A percentile compares a stretch with the other conserved stretches of the same genome.
Evolutionary conservation across 345 rosid species (phyloP).

Genomic region (Pugionium cornutum): DNA sequence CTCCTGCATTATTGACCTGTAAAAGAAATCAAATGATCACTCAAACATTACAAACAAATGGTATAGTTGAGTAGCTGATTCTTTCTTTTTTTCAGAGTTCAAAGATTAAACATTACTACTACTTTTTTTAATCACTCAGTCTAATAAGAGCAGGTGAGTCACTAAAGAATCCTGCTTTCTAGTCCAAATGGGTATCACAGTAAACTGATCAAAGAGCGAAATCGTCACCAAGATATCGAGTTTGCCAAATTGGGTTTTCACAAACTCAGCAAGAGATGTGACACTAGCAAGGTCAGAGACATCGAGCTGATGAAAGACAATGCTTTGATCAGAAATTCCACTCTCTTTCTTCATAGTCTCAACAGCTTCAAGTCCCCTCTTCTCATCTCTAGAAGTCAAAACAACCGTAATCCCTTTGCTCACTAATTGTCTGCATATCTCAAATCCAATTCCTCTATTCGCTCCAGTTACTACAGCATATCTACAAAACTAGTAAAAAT

Average conservation of each 20-base stretch:
- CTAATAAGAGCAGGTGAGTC: neutral
- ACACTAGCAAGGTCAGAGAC: constrained; percentile 44
- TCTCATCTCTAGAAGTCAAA: constrained; percentile 48
- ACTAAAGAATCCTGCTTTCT: neutral
- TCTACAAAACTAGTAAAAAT: constrained; percentile 13
- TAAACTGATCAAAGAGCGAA: neutral
- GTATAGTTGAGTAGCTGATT: neutral
- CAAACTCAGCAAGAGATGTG: constrained; percentile 45
- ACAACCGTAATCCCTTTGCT: constrained; percentile 35
- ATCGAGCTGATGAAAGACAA: constrained; percentile 58
- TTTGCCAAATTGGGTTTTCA: constrained; percentile 46
- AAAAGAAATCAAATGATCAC: constrained; percentile 13
- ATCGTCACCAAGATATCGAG: constrained; percentile 54
- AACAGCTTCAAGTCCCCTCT: constrained; percentile 49
- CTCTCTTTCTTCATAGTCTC: constrained; percentile 38
- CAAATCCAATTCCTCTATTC: constrained; percentile 54
- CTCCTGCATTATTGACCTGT: constrained; percentile 60
- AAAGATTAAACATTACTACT: neutral
- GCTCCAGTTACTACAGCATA: constrained; percentile 50
- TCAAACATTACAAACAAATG: neutral
- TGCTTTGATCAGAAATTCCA: constrained; percentile 35
- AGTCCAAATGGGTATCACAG: neutral
- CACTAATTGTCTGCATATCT: constrained; percentile 44
- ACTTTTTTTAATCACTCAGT: neutral
- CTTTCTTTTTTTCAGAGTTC: neutral